These are phyloP conservation scores for Aspergillus fumigatiaffinis DNA, from an alignment of 2,329 filamentous ascomycete species.

Conservation along the genomic window DNA sequence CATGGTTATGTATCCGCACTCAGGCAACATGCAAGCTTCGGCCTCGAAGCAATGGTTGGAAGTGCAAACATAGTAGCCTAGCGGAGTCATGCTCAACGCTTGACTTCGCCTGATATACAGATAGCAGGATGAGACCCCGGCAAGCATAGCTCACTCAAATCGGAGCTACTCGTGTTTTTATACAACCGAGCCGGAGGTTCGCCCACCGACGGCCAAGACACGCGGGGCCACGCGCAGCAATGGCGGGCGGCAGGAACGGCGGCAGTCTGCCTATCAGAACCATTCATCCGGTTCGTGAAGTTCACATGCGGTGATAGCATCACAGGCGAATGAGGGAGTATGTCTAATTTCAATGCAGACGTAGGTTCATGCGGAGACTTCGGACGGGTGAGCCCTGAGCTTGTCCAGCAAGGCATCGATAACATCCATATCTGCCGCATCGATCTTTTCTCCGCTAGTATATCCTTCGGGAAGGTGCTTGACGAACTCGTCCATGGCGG, in stretches of 20 bases:
- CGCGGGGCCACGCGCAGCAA: not conserved
- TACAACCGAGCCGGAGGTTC: not conserved
- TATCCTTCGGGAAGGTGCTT: constrained; percentile 62
- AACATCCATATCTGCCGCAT: constrained; percentile 82
- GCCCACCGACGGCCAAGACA: not conserved
- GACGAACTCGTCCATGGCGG: constrained; percentile 61
- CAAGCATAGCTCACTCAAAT: not conserved
- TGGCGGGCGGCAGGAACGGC: not conserved
- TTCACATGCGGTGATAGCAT: not conserved
- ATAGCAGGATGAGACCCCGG: not conserved
- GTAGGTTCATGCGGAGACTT: constrained; percentile 22
- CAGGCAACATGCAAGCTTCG: not conserved
- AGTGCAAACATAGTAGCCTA: not conserved
- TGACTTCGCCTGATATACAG: not conserved
- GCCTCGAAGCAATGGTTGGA: not conserved
- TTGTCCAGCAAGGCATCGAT: constrained; percentile 71
- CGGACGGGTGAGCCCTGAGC: constrained; percentile 50
- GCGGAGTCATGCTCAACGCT: not conserved
- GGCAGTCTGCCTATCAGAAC: not conserved
- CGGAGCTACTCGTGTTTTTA: not conserved
- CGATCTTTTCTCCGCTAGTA: constrained; percentile 58
- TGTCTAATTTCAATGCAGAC: not conserved
- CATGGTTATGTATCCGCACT: not conserved
- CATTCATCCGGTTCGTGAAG: not conserved
- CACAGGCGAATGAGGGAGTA: not conserved